A percentile compares a stretch with the other conserved stretches of the same genome.
These are phyloP conservation scores for Suhomyces bolitotheri DNA, from an alignment of 1,139 yeast genomes.

Conservation along the genomic window DNA sequence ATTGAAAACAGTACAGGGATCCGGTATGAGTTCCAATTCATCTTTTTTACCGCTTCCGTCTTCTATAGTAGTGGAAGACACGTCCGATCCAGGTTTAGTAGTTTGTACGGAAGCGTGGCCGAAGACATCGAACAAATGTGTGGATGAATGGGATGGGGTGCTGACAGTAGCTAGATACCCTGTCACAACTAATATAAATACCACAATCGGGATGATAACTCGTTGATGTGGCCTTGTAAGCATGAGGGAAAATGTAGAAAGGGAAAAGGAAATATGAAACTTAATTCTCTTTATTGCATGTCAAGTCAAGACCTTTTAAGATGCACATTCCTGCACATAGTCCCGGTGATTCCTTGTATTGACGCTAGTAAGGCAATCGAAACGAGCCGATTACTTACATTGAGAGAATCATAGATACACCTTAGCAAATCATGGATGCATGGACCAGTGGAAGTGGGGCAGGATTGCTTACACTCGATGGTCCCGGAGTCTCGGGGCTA, in stretches of 20 bases:
- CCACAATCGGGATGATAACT: conserved; percentile 18
- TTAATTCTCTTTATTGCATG: no score
- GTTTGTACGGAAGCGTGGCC: conserved; percentile 18
- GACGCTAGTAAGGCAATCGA: no score
- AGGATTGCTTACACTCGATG: conserved; percentile 12
- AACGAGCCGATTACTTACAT: no score
- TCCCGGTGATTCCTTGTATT: no score
- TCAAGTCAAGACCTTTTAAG: no score
- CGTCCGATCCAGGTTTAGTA: background rate
- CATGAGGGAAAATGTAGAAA: no score
- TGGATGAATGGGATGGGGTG: conserved; percentile 2
- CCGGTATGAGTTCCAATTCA: conserved; percentile 25
- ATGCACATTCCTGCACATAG: no score
- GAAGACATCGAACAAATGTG: conserved; percentile 23
- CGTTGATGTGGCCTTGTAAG: conserved; percentile 22
- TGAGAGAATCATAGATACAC: no score
- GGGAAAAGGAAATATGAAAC: no score
- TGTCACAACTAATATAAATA: conserved; percentile 17
- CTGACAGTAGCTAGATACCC: conserved; percentile 7
- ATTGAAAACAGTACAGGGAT: conserved; percentile 56
- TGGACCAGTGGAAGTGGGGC: conserved; percentile 17
- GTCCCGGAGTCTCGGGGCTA: conserved; percentile 5
- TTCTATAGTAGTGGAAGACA: background rate
- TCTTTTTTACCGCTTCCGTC: conserved; percentile 5
- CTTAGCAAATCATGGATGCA: conserved; percentile 19